Conservation (phyloP, 768 basidiomycete genomes). For the Cystobasidium ongulense region DNA sequence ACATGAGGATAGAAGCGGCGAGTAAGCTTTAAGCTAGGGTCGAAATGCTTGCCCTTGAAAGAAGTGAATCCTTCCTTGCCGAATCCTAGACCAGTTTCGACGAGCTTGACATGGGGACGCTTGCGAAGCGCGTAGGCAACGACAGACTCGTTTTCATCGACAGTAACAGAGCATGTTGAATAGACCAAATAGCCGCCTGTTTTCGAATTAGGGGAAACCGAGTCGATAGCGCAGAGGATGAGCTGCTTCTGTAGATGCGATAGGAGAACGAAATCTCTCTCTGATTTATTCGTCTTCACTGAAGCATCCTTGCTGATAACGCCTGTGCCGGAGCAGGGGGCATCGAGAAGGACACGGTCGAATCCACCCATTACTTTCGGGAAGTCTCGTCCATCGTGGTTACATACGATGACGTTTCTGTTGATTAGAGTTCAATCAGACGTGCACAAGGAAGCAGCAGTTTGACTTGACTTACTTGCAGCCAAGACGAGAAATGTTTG, state of each 20-base stretch:
- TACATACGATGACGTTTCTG: constrained; percentile 93
- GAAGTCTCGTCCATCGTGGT: constrained; percentile 94
- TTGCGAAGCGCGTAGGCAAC: constrained; percentile 95
- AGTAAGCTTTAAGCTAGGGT: constrained; percentile 67
- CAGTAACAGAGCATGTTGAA: constrained; percentile 95
- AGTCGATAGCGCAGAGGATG: constrained; percentile 95
- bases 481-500: constrained; percentile 90
- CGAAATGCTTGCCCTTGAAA: constrained; percentile 84
- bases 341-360: constrained; percentile 91
- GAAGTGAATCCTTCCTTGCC: constrained; percentile 83
- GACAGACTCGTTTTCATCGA: constrained; percentile 96
- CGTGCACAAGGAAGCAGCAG: background rate
- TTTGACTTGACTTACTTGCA: constrained; percentile 52
- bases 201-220: constrained; percentile 75
- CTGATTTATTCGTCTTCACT: constrained; percentile 97
- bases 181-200: constrained; percentile 93
- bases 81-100: constrained; percentile 85
- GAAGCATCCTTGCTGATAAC: constrained; percentile 96
- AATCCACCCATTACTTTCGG: constrained; percentile 99
- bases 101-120: constrained; percentile 81
- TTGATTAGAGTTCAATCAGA: background rate
- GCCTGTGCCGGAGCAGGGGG: constrained; percentile 95
- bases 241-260: constrained; percentile 97
- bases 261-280: constrained; percentile 90
- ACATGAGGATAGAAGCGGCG: constrained; percentile 72